Evolutionary conservation across 1,139 yeast species (phyloP), one percentile per base, ranked within the genome.

Genomic region (Protomyces arabidopsidicola): DNA sequence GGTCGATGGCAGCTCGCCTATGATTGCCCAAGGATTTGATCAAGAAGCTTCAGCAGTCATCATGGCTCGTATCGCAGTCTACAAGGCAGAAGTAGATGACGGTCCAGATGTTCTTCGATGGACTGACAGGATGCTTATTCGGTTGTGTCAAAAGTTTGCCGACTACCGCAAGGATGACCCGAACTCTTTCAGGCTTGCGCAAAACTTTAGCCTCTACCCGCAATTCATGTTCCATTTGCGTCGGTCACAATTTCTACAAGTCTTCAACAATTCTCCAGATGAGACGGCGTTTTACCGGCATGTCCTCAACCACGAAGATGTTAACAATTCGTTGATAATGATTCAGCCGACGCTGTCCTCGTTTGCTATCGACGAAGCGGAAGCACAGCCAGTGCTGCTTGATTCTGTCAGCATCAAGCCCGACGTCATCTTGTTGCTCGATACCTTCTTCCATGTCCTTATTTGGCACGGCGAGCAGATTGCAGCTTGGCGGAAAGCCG

Each of bases 41-140:
- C 98, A 95, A 78, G 98, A 93, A 76, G 97, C 98, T 20, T 97
- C 98, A 10, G 97, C 98, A 8, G 98, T 91, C 1, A 80, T 93
- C 69, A 89, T 91, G 90, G 88, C 98, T 1, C 83, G 98, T 74
- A 86, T 93, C 65, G 95, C 97, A 3, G 90, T 93, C 62, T 88
- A 83, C 80, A 93, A 88, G 78, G 85, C 93, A 54, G 91, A 93
- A 77, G 88, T 74, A 45, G 88, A 85, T 68, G 88, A 83, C 67
- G 84, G 87, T 39, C 81, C 86, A 14, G 96, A 88, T 71, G 83
- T 91, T 24, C 77, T 88, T 66, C 84, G 96, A 76, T 88, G 95
- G 85, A 83, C 90, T 65, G 98, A 93, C 75, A 84, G 95, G 71
- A 82, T 86, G 72, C 79, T 91, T 69, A 87, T 93, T 69, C 87